A percentile compares a stretch with the other conserved stretches of the same genome.
Conservation (phyloP, 2,329 filamentous ascomycete species). For the Sclerotinia borealis region DNA sequence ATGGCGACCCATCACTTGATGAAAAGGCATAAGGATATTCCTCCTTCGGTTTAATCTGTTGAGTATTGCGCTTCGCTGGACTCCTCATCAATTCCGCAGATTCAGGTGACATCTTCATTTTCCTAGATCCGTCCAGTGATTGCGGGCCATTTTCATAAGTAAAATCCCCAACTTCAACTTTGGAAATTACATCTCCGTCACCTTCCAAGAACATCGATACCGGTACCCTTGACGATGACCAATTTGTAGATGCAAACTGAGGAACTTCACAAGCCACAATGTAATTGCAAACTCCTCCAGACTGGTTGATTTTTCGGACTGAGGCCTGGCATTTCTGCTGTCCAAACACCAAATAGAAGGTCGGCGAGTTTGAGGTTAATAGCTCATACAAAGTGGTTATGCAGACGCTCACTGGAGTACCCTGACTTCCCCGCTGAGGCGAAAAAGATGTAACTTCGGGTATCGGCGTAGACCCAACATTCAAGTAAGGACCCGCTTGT, state of each 20-base stretch:
- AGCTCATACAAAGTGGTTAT: slow-evolving; percentile 72
- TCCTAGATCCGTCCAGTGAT: slow-evolving; percentile 40
- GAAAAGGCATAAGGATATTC: slow-evolving; percentile 50
- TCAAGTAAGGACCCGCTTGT: slow-evolving; percentile 61
- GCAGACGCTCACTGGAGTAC: slow-evolving; percentile 67
- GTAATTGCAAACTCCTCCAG: slow-evolving; percentile 61
- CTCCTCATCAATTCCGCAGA: slow-evolving; percentile 41
- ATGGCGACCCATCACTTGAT: slow-evolving; percentile 37
- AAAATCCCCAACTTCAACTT: slow-evolving; percentile 54
- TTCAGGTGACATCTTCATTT: slow-evolving; percentile 50
- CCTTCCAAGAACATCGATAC: slow-evolving; percentile 55
- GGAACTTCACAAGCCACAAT: slow-evolving; percentile 68
- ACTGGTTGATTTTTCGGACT: slow-evolving; percentile 54
- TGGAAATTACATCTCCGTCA: slow-evolving; percentile 43
- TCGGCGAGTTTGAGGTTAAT: slow-evolving; percentile 48
- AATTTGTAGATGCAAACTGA: slow-evolving; percentile 51
- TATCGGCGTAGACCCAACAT: slow-evolving; percentile 50
- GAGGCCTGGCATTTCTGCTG: slow-evolving; percentile 64
- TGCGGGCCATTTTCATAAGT: slow-evolving; percentile 46
- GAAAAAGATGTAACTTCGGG: slow-evolving; percentile 64
- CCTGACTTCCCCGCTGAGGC: slow-evolving; percentile 61
- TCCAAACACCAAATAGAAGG: slow-evolving; percentile 70
- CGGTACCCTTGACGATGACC: slow-evolving; percentile 49
- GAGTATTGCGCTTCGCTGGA: slow-evolving; percentile 42
- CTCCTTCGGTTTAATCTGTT: slow-evolving; percentile 42